Conservation (phyloP, 306 rosid species). For the Begonia peltatifolia region DNA sequence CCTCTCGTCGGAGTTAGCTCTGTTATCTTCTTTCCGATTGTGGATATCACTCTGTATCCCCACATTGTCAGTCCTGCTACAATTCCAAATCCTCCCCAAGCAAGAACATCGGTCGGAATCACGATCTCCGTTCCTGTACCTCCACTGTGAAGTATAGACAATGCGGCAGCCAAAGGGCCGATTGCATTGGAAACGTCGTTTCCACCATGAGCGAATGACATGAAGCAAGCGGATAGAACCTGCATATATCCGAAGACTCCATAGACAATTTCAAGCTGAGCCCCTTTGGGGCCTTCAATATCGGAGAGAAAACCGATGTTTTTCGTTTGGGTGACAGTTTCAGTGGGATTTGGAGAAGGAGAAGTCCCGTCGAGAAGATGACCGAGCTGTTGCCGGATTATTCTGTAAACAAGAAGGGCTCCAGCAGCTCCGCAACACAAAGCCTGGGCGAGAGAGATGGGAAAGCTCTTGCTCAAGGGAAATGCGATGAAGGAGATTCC, state of each 20-base stretch:
- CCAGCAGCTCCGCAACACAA: slow-evolving; percentile 56
- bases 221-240: slow-evolving; percentile 92
- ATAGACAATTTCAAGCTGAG: slow-evolving; percentile 81
- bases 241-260: slow-evolving; percentile 97
- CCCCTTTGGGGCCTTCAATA: slow-evolving; percentile 80
- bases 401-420: slow-evolving; percentile 50
- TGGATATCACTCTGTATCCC: slow-evolving; percentile 95
- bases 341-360: slow-evolving; percentile 24
- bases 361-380: slow-evolving; percentile 54
- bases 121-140: slow-evolving; percentile 44
- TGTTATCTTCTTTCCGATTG: slow-evolving; percentile 90
- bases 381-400: slow-evolving; percentile 73
- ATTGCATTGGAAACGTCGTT: slow-evolving; percentile 94
- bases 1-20: slow-evolving; percentile 96
- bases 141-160: slow-evolving; percentile 73
- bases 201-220: slow-evolving; percentile 99
- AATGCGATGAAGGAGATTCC: slow-evolving; percentile 65
- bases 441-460: slow-evolving; percentile 50
- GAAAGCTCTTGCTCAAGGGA: slow-evolving; percentile 54
- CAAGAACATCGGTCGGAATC: slow-evolving; percentile 83
- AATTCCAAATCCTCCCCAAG: slow-evolving; percentile 99
- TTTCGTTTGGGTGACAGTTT: slow-evolving; percentile 23
- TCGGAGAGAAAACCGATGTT: slow-evolving; percentile 60
- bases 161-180: slow-evolving; percentile 87
- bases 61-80: slow-evolving; percentile 92